These are phyloP conservation scores for Asterochloris sp. DNA, from an alignment of 139 green algal genomes.

Conservation along the genomic window DNA sequence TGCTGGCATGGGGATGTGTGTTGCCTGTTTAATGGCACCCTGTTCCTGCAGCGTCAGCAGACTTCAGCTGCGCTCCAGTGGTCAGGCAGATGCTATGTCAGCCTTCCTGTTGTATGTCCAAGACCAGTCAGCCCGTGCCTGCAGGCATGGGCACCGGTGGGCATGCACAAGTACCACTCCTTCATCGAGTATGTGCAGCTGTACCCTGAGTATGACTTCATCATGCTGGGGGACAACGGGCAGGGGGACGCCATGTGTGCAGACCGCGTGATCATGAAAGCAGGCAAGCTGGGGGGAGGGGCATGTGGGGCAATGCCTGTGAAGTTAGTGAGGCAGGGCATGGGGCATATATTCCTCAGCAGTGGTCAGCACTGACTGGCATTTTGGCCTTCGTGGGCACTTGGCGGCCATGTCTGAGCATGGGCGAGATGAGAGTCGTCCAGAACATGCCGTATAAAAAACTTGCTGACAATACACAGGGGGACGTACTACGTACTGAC, in stretches of 20 bases:
- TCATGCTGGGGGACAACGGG: conserved; percentile 61
- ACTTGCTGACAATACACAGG: too few relatives aligned
- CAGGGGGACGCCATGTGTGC: conserved; percentile 30
- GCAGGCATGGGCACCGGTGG: conserved; percentile 17
- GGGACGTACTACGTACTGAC: too few relatives aligned
- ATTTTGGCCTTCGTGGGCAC: too few relatives aligned
- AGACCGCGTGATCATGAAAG: conserved; percentile 16
- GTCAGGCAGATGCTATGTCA: not conserved
- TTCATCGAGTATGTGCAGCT: conserved; percentile 45
- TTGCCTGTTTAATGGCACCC: too few relatives aligned
- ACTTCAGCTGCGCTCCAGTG: not conserved
- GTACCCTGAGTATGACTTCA: conserved; percentile 54
- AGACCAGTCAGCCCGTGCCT: not conserved
- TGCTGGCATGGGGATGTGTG: too few relatives aligned
- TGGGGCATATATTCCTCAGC: too few relatives aligned
- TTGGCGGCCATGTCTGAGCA: too few relatives aligned
- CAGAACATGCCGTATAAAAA: too few relatives aligned
- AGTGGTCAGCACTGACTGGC: too few relatives aligned
- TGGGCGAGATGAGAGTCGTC: too few relatives aligned
- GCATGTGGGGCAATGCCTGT: not conserved
- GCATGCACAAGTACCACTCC: conserved; percentile 22
- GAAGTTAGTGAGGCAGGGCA: too few relatives aligned
- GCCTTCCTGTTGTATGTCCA: not conserved
- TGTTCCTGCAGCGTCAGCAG: not conserved
- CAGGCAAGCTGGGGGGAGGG: not conserved